These are phyloP conservation scores for Penicillium palitans DNA, from an alignment of 2,329 filamentous ascomycete genomes.

Conservation along the genomic window DNA sequence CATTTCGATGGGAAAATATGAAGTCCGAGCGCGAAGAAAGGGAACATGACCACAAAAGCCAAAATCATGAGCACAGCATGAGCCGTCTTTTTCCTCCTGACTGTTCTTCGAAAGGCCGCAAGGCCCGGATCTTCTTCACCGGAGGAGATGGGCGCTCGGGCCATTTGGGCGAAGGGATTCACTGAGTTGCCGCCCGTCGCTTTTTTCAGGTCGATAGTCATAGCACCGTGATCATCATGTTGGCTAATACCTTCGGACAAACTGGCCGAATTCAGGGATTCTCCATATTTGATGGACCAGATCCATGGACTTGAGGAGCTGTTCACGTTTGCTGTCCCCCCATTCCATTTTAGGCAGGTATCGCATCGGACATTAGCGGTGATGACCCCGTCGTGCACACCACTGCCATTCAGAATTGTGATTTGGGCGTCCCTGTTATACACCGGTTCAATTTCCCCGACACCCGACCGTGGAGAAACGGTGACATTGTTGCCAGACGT, in stretches of 20 bases:
- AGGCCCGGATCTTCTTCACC: conserved; percentile 4
- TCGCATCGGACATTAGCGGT: conserved; percentile 57
- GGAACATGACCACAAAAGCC: conserved; percentile 45
- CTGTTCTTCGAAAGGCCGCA: conserved; percentile 5
- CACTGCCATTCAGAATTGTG: conserved; percentile 60
- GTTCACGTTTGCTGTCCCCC: conserved; percentile 17
- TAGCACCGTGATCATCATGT: conserved; percentile 28
- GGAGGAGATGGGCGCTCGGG: conserved; percentile 2
- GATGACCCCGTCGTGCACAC: conserved; percentile 55
- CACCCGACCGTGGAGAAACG: conserved; percentile 56
- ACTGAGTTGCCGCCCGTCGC: conserved; percentile 25
- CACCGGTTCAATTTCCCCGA: conserved; percentile 51
- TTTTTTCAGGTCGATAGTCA: conserved; percentile 23
- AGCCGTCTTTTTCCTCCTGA: conserved; percentile 22
- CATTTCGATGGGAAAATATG: conserved; percentile 42
- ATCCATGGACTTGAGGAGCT: conserved; percentile 30
- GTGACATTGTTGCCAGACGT: conserved; percentile 57
- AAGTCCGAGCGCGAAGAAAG: conserved; percentile 35
- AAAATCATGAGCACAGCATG: conserved; percentile 41
- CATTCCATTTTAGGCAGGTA: conserved; percentile 28
- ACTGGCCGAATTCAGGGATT: conserved; percentile 23
- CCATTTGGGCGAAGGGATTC: conserved; percentile 19
- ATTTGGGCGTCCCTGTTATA: conserved; percentile 50
- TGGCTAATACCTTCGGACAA: conserved; percentile 18
- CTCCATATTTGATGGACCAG: conserved; percentile 30